A percentile compares a stretch with the other conserved stretches of the same genome.
phyloP scores from a whole-genome alignment of 2,329 filamentous ascomycete species.

The Nemania abortiva region DNA sequence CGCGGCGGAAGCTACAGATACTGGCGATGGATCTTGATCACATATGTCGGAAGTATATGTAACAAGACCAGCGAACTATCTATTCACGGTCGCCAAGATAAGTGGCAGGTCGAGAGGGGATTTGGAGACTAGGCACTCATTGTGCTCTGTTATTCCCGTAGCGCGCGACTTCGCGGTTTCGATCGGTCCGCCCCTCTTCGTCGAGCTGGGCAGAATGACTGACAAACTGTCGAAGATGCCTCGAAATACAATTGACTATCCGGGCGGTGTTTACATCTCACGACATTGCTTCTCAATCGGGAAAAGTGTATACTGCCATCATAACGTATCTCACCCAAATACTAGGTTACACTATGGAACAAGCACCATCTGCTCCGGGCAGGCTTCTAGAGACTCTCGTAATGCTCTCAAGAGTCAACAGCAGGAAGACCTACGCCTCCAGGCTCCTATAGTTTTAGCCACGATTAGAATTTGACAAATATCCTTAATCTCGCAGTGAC shows the following conservation, averaged over 20 bases:
- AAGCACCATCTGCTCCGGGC: not conserved
- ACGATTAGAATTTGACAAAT: not conserved
- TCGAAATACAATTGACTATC: conserved; percentile 34
- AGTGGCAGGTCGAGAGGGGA: conserved; percentile 39
- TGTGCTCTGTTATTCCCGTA: conserved; percentile 31
- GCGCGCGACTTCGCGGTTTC: conserved; percentile 26
- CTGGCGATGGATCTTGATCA: conserved; percentile 56
- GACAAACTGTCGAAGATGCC: conserved; percentile 29
- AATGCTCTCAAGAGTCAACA: not conserved
- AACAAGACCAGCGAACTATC: conserved; percentile 25
- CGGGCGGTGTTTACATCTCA: conserved; percentile 24
- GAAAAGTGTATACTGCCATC: conserved; percentile 18
- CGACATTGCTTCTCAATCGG: conserved; percentile 8
- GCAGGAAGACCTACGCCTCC: not conserved
- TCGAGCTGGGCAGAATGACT: conserved; percentile 39
- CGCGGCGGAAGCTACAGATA: conserved; percentile 50
- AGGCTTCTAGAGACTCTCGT: not conserved
- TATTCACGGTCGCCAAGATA: conserved; percentile 30
- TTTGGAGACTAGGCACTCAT: conserved; percentile 13
- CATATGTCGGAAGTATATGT: conserved; percentile 1
- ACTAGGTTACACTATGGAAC: not conserved
- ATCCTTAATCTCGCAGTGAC: not conserved
- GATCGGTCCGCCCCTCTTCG: conserved; percentile 39
- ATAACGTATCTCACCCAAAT: not conserved
- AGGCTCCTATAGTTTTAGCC: not conserved